phyloP scores from a whole-genome alignment of 2,329 filamentous ascomycete species.

The Colletotrichum siamense region DNA sequence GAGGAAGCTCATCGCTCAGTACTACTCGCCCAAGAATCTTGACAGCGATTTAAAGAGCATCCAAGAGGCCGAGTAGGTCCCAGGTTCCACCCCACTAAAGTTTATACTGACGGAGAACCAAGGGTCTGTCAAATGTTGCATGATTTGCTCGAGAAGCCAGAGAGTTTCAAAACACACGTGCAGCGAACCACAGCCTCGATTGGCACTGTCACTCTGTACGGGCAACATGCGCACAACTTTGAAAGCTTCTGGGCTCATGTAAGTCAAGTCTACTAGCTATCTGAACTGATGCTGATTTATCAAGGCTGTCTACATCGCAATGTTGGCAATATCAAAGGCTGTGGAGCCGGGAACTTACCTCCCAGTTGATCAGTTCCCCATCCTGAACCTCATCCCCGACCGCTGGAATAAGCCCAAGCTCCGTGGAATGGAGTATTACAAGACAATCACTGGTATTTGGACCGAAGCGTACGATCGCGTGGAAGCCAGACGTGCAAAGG shows the following conservation, averaged over 20 bases:
- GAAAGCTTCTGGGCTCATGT: constrained; percentile 7
- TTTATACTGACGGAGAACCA: not conserved
- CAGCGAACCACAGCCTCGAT: constrained; percentile 10
- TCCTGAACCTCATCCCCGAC: constrained; percentile 47
- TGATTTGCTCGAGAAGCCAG: constrained; percentile 1
- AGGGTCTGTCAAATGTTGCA: not conserved
- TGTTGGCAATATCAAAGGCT: constrained; percentile 32
- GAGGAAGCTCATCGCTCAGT: constrained; percentile 51
- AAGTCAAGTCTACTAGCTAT: rapidly evolving
- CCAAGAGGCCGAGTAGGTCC: constrained; percentile 49
- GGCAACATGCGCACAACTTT: not conserved
- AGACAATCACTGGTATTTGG: constrained; percentile 47
- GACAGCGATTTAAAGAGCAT: constrained; percentile 47
- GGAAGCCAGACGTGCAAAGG: constrained; percentile 31
- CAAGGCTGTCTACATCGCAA: not conserved
- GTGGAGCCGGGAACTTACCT: constrained; percentile 54
- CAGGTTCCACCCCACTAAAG: rapidly evolving
- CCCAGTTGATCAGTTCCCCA: constrained; percentile 52
- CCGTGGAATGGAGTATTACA: constrained; percentile 38
- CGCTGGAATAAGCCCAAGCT: constrained; percentile 44
- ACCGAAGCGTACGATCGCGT: constrained; percentile 38
- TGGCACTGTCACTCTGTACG: not conserved
- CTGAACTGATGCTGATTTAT: not conserved
- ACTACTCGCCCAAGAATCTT: constrained; percentile 48
- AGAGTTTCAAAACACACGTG: not conserved